phyloP scores from a whole-genome alignment of 1,284 basidiomycete species.

The Chalciporus sp. region DNA sequence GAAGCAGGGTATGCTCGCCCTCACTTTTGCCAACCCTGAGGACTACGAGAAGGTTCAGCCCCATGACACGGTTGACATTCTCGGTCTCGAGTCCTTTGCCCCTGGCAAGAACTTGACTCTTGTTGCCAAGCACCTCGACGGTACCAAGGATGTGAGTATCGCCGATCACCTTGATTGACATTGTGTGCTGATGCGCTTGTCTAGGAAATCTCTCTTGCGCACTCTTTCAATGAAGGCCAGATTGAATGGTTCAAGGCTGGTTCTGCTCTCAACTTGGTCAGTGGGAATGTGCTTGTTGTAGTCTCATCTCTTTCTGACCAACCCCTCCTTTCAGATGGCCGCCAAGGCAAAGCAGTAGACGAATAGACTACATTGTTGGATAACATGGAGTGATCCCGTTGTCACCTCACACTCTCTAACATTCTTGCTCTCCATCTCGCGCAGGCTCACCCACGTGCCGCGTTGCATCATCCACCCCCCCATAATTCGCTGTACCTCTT shows the following conservation, averaged over 20 bases:
- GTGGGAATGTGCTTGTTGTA: conserved; percentile 27
- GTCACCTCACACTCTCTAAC: conserved; percentile 6
- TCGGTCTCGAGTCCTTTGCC: conserved; percentile 81
- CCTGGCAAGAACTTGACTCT: conserved; percentile 89
- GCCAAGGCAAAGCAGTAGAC: conserved; percentile 52
- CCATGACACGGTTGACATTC: conserved; percentile 82
- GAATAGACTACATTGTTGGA: conserved; percentile 9
- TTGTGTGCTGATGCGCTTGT: conserved; percentile 8
- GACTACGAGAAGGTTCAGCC: conserved; percentile 92
- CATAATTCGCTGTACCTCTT: conserved; percentile 2
- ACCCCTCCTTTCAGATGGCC: conserved; percentile 42
- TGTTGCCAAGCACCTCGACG: conserved; percentile 81
- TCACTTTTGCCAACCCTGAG: conserved; percentile 85
- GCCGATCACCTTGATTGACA: conserved; percentile 8
- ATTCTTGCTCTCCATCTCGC: background rate
- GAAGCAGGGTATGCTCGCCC: conserved; percentile 95
- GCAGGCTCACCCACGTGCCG: background rate
- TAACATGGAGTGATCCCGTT: background rate
- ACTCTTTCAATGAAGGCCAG: conserved; percentile 88
- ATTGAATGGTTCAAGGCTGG: conserved; percentile 96
- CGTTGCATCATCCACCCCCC: background rate
- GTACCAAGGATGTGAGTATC: conserved; percentile 63
- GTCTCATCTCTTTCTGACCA: conserved; percentile 35
- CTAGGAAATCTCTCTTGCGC: conserved; percentile 68
- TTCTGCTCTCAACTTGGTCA: conserved; percentile 80